These are phyloP conservation scores for Prunus yedoensis DNA, from an alignment of 331 rosid genomes.

Conservation along the genomic window DNA sequence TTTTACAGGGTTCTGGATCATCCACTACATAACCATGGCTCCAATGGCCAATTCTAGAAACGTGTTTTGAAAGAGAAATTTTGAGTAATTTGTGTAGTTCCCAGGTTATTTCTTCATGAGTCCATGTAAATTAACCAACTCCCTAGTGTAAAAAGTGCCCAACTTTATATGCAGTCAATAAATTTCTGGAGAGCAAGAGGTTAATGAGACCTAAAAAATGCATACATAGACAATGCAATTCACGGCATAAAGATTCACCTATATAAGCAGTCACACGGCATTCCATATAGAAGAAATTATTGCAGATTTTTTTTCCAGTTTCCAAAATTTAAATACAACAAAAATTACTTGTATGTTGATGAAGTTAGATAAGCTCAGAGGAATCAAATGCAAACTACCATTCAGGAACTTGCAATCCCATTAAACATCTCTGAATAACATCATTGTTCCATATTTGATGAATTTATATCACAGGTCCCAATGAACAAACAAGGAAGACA, in stretches of 20 bases:
- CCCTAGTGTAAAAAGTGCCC: not conserved
- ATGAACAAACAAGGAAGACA: constrained; percentile 6
- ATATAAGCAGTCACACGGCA: not conserved
- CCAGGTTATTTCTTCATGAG: not conserved
- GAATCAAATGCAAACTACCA: not conserved
- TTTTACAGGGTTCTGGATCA: not conserved
- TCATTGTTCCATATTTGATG: constrained; percentile 23
- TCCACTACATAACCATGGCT: not conserved
- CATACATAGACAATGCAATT: not conserved
- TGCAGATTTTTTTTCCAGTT: not conserved
- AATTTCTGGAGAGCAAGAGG: not conserved
- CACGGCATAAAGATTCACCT: not conserved
- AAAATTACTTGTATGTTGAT: not conserved
- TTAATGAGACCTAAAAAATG: not conserved
- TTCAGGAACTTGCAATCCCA: not conserved
- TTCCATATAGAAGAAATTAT: not conserved
- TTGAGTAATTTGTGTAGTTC: not conserved
- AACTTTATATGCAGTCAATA: not conserved
- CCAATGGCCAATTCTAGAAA: not conserved
- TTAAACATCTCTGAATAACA: not conserved
- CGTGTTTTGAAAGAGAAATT: too few relatives aligned
- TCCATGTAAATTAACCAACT: not conserved
- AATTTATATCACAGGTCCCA: constrained; percentile 28
- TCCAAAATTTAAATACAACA: not conserved
- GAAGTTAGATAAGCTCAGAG: not conserved